Conservation (phyloP, 352 stramenopile species). For the Phytophthora tubulina region DNA sequence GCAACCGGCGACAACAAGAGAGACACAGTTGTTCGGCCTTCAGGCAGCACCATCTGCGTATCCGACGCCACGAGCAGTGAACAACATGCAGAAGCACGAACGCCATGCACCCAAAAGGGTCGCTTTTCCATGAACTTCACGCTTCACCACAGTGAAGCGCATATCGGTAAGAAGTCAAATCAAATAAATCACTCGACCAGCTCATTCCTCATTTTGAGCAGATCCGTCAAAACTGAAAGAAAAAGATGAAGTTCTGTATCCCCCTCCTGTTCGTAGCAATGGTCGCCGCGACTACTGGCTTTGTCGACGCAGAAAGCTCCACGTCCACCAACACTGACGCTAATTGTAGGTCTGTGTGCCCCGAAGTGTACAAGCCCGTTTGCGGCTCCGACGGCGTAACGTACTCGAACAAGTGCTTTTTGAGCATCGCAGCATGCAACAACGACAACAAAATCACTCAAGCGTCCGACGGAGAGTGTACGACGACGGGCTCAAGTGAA, state of each 20-base stretch:
- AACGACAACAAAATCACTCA: conserved; percentile 12
- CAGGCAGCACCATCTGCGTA: conserved; percentile 8
- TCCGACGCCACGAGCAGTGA: conserved; percentile 1
- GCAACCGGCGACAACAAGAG: background rate
- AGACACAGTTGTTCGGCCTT: background rate
- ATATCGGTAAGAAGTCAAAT: too few species aligned
- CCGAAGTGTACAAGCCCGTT: conserved; percentile 7
- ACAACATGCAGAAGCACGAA: conserved; percentile 3
- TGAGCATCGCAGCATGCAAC: conserved; percentile 25
- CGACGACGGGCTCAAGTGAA: background rate
- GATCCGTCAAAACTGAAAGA: background rate
- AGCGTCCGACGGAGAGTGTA: conserved; percentile 20
- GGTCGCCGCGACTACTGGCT: background rate
- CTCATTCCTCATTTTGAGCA: conserved; percentile 14
- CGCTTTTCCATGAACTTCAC: conserved; percentile 5
- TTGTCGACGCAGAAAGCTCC: background rate
- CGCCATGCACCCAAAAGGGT: background rate
- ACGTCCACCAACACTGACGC: background rate
- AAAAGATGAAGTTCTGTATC: conserved; percentile 7
- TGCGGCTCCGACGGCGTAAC: conserved; percentile 37
- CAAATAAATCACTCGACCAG: background rate
- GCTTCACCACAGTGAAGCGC: too few species aligned
- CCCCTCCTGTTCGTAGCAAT: background rate
- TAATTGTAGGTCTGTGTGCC: conserved; percentile 7
- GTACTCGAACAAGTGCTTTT: conserved; percentile 31